A percentile compares a stretch with the other conserved stretches of the same genome.
Evolutionary conservation across 768 basidiomycete genomes (phyloP).

Genomic region (Lentinula sp.): DNA sequence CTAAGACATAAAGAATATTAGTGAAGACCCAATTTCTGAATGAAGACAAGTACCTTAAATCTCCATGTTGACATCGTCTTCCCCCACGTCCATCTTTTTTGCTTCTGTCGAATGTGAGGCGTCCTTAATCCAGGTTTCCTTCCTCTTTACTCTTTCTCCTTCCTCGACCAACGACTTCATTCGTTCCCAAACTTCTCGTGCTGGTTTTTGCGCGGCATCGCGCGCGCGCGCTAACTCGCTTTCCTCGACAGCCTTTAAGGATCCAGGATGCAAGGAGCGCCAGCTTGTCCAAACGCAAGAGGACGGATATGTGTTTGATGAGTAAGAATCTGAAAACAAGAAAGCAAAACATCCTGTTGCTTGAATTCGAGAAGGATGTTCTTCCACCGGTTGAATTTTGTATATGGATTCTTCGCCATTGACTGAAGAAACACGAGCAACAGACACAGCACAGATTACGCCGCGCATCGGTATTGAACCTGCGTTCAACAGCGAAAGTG

Average conservation of each 20-base stretch:
- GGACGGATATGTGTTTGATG: conserved; percentile 9
- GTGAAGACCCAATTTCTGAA: background rate
- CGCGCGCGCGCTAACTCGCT: conserved; percentile 36
- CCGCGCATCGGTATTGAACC: conserved; percentile 71
- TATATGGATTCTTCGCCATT: conserved; percentile 21
- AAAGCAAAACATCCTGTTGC: conserved; percentile 70
- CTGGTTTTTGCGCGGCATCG: conserved; percentile 42
- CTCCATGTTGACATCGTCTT: conserved; percentile 3
- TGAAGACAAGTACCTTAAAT: background rate
- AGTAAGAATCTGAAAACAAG: conserved; percentile 31
- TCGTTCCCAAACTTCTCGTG: conserved; percentile 36
- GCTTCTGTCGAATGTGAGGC: background rate
- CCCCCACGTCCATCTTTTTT: background rate
- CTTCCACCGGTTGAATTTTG: conserved; percentile 47
- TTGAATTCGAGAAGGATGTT: conserved; percentile 27
- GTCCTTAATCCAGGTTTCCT: background rate
- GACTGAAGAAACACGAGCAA: conserved; percentile 29
- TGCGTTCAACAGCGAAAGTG: conserved; percentile 61
- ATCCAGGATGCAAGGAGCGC: conserved; percentile 23
- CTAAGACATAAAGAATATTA: background rate
- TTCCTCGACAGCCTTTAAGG: conserved; percentile 25
- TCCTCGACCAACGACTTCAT: conserved; percentile 30
- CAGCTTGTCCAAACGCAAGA: conserved; percentile 57
- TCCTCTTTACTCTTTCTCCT: background rate
- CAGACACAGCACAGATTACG: conserved; percentile 62